Evolutionary conservation across 148 eudicot genomes (phyloP).

Genomic region (Chenopodium album): DNA sequence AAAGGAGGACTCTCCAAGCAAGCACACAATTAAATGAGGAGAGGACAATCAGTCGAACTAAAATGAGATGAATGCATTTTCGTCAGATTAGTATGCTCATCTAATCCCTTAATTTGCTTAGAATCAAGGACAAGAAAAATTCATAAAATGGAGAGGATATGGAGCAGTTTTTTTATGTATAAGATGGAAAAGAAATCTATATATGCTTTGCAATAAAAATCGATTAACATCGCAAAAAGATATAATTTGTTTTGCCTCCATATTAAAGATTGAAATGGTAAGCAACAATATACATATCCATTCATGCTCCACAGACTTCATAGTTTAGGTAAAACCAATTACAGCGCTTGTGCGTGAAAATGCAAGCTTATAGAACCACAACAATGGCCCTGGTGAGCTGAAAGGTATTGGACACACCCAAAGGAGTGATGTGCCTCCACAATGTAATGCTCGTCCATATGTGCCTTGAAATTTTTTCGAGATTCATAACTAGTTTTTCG

Average conservation of each 20-base stretch:
- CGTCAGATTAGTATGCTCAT: background rate
- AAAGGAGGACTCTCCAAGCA: background rate
- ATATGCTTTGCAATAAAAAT: background rate
- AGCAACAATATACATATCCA: background rate
- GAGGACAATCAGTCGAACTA: background rate
- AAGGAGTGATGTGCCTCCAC: background rate
- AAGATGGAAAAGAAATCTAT: constrained; percentile 3
- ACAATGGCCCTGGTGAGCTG: background rate
- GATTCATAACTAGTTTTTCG: background rate
- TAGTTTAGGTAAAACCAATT: too few relatives aligned
- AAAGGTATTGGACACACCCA: background rate
- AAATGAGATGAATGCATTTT: background rate
- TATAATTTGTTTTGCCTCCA: too few relatives aligned
- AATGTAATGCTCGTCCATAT: background rate
- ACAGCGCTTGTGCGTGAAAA: too few relatives aligned
- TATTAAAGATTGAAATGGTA: too few relatives aligned
- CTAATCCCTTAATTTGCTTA: background rate
- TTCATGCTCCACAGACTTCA: too few relatives aligned
- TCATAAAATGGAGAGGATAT: background rate
- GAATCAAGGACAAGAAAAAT: background rate
- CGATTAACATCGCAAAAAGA: background rate
- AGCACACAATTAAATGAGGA: background rate
- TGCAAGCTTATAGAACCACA: too few relatives aligned
- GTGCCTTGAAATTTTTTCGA: background rate
- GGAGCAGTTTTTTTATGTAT: constrained; percentile 7